Conservation (phyloP, 208 protist species). For the Histomonas meleagridis region DNA sequence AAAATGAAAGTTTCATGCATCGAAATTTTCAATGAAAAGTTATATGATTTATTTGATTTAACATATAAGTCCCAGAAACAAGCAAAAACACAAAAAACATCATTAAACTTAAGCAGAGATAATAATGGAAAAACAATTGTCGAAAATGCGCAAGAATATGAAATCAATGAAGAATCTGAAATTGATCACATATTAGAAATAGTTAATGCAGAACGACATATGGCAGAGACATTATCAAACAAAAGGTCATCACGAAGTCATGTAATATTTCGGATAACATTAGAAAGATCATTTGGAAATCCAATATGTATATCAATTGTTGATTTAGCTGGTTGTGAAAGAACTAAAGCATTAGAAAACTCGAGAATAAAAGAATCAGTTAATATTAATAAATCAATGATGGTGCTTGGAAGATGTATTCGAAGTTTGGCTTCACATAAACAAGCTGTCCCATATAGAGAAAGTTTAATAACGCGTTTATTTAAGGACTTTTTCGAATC, state of each 20-base stretch:
- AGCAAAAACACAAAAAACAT: not conserved
- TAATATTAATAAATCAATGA: not conserved
- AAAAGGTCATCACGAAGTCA: not conserved
- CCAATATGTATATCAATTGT: not conserved
- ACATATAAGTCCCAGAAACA: not conserved
- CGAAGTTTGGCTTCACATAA: not conserved
- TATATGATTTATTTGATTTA: not conserved
- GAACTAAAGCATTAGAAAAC: not conserved
- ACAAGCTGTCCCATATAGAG: not conserved
- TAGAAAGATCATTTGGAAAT: not conserved
- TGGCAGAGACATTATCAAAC: not conserved
- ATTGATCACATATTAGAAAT: not conserved
- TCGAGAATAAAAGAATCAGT: not conserved
- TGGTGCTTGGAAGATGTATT: not conserved
- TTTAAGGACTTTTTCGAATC: constrained; percentile 8
- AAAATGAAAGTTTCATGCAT: not conserved
- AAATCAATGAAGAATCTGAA: not conserved
- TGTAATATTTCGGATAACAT: not conserved
- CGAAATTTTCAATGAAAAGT: not conserved
- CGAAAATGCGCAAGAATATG: not conserved
- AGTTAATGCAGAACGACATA: not conserved
- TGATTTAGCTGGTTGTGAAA: not conserved
- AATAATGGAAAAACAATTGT: not conserved
- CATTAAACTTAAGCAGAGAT: not conserved
- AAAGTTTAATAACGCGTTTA: not conserved